Evolutionary conservation across 768 basidiomycete species (phyloP).

Genomic region (Suillus lakei): DNA sequence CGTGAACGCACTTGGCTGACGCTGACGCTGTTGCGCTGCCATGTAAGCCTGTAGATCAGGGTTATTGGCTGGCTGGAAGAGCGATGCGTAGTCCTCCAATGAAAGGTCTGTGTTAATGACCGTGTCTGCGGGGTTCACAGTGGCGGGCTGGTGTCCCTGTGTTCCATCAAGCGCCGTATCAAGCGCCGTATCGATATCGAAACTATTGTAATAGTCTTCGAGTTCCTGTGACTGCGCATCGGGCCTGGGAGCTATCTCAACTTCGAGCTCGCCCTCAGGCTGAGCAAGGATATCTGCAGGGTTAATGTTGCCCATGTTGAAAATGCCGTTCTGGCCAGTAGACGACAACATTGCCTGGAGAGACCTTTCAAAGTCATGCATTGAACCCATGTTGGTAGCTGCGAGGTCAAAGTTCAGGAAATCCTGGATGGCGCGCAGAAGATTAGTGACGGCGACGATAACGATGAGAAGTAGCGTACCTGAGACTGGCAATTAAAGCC

Average conservation of each 20-base stretch:
- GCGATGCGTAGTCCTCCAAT: slow-evolving; percentile 18
- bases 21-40: slow-evolving; percentile 17
- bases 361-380: slow-evolving; percentile 13
- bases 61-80: slow-evolving; percentile 25
- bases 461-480: slow-evolving; percentile 16
- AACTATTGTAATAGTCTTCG: slow-evolving; percentile 25
- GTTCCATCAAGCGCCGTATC: neutral
- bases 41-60: slow-evolving; percentile 19
- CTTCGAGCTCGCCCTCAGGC: slow-evolving; percentile 44
- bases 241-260: slow-evolving; percentile 25
- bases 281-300: slow-evolving; percentile 33
- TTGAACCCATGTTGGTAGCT: slow-evolving; percentile 7
- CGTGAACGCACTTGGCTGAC: slow-evolving; percentile 23
- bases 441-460: slow-evolving; percentile 2
- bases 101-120: slow-evolving; percentile 10
- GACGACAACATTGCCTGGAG: slow-evolving; percentile 36
- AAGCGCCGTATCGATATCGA: slow-evolving; percentile 20
- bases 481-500: slow-evolving; percentile 12
- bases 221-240: slow-evolving; percentile 11
- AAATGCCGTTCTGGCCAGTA: slow-evolving; percentile 40
- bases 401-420: slow-evolving; percentile 20
- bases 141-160: neutral
- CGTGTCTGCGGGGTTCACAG: slow-evolving; percentile 12
- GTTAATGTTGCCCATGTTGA: slow-evolving; percentile 40
- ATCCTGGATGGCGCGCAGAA: slow-evolving; percentile 8